phyloP scores from a whole-genome alignment of 495 filamentous ascomycete genomes.

The Penicillium silybi region DNA sequence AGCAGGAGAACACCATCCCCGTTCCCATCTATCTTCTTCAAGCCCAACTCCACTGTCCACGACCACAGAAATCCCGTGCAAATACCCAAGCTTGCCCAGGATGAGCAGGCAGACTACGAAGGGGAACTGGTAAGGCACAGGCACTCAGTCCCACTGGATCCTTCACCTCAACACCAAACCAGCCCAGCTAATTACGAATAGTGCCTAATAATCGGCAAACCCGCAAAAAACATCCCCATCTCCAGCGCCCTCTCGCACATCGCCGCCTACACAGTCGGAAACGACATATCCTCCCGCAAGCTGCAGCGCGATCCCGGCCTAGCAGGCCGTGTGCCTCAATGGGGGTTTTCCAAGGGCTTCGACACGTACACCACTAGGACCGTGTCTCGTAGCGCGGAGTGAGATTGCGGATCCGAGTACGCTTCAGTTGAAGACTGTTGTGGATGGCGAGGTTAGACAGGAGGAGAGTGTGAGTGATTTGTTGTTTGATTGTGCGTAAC shows the following conservation, averaged over 20 bases:
- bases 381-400: conserved; percentile 32
- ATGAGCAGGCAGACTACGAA: conserved; percentile 50
- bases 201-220: conserved; percentile 37
- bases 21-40: conserved; percentile 50
- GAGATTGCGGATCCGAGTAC: conserved; percentile 50
- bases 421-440: conserved; percentile 52
- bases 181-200: background rate
- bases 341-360: conserved; percentile 71
- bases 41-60: conserved; percentile 40
- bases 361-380: conserved; percentile 71
- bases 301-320: conserved; percentile 45
- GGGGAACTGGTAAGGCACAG: conserved; percentile 48
- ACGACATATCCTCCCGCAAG: conserved; percentile 48
- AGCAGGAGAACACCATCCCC: conserved; percentile 44
- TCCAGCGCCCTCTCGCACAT: conserved; percentile 43
- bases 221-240: conserved; percentile 42
- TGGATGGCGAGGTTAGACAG: conserved; percentile 65
- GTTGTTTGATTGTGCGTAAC: conserved; percentile 65
- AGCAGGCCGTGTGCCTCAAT: conserved; percentile 64
- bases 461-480: conserved; percentile 62
- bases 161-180: background rate
- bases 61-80: conserved; percentile 38
- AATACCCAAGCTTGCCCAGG: conserved; percentile 48
- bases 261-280: conserved; percentile 45
- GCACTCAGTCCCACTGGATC: too few species aligned